Base-by-base conservation (phyloP, 805 yeast species). In the Ogataea populi-albae region DNA sequence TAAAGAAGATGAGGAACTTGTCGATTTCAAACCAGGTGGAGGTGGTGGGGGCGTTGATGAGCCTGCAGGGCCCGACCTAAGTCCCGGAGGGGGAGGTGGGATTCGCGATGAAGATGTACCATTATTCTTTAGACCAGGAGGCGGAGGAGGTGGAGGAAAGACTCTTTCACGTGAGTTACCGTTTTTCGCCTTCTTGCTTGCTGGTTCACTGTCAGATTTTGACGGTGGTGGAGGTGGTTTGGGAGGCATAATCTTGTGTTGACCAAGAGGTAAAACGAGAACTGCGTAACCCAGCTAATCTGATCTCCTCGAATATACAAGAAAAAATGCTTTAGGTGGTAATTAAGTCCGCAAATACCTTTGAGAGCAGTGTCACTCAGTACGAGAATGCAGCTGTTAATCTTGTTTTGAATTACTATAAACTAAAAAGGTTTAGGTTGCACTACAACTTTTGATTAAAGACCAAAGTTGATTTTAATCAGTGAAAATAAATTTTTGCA, bases 21-120 rank as follows among this genome's bases (percentile, higher is more conserved):
- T 17, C 19, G 22, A 35, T 17, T 12, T 30, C 22, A 34, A 18
- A 11, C 49, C 43, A 6, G 54, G 50, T 7, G 68, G 61, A 3
- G 66, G 66, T 3, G 67, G 65, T n/a, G 68, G 68, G 2, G 64
- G 62, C 4, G 62, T 61, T 6, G 30, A 16, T 8, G 43, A 30
- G 4, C 34, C 38, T n/a, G 31, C 6, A 1, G 26, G n/a, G 4
- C 29, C 22, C 9, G 17, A 14, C 26, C 23, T 30, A 8, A 36
- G 17, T 11, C 48, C 43, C 9, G 54, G 51, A 5, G 68, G 61
- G 1, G 69, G 68, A 19, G 69, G 69, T 2, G 64, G 62, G 6
- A 61, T 59, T n/a, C 35, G 20, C 3, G 30, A 24, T 18, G 16
- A 6, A 21, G 10, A 12, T 24, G 30, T 24, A 11, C 14, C 14